Evolutionary conservation across 1,284 basidiomycete species (phyloP), one percentile per base, ranked within the genome.

Genomic region (Calocybe gambosa): DNA sequence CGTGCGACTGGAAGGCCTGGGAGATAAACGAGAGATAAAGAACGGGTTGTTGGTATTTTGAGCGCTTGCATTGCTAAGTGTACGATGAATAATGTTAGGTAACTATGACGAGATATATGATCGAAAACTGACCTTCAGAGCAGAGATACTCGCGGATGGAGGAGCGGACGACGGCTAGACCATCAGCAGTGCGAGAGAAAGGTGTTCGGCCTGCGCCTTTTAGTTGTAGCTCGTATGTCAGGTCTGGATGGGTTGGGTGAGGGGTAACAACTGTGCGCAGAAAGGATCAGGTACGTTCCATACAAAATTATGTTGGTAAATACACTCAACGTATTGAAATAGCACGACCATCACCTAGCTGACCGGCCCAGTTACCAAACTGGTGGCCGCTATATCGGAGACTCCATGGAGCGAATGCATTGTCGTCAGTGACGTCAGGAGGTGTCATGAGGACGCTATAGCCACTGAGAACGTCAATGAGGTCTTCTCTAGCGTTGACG

Each of bases 161-260:
- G 34, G 91, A 93, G 20, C 93, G 82, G 13, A 94, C 68, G 1
- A 96, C 93, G 1, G 95, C 95, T 6, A 98, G 75, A 0, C 95
- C 95, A 63, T 99, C 95, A 0, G 93, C 95, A 36, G 70, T 72
- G 38, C 95, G 78, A 1, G 92, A 91, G 67, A 95, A 98, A 0
- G 95, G 94, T 1, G 95, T 99, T 7, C 95, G 77, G 0, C 95
- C 95, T 0, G 86, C 82, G 0, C 95, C 95, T 62, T 98, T 99
- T 54, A 98, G 77, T 63, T 98, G 95, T 3, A 99, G 73, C 61
- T 98, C 93, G 54, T 83, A 85, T 0, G 74, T 70, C 1, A 75
- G 67, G 16, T 77, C 72, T 1, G 77, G 71, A 45, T 78, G 64
- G 3, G 68, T 61, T 0, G 84, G 81, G 58, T 86, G 79, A 1